Percentiles rank a stretch among this genome's conserved stretches.
phyloP scores from a whole-genome alignment of 1,139 yeast genomes.

The Pichia sp. region DNA sequence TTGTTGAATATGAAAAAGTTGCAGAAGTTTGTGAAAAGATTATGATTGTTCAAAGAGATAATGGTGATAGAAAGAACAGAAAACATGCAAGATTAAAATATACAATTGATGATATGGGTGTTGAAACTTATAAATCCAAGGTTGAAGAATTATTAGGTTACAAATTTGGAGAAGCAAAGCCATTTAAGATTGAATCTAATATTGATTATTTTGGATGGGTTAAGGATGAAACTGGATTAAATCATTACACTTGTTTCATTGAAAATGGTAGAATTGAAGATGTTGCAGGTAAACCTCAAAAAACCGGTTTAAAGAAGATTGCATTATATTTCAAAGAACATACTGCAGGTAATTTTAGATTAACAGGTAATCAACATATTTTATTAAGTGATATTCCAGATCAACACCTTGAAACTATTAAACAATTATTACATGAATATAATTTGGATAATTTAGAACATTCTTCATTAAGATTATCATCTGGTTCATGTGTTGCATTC shows the following conservation, averaged over 20 bases:
- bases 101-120: slow-evolving; percentile 88
- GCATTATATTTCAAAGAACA: slow-evolving; percentile 60
- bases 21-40: slow-evolving; percentile 81
- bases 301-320: slow-evolving; percentile 74
- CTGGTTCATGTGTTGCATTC: slow-evolving; percentile 97
- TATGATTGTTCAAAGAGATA: slow-evolving; percentile 90
- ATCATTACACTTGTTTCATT: slow-evolving; percentile 89
- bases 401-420: slow-evolving; percentile 56
- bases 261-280: slow-evolving; percentile 97
- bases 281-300: slow-evolving; percentile 84
- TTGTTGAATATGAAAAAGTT: slow-evolving; percentile 58
- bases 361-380: slow-evolving; percentile 95
- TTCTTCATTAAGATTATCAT: slow-evolving; percentile 78
- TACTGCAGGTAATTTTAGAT: slow-evolving; percentile 70
- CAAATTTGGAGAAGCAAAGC: slow-evolving; percentile 61
- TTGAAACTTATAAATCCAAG: slow-evolving; percentile 68
- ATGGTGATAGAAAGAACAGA: slow-evolving; percentile 93
- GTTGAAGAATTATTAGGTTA: slow-evolving; percentile 82
- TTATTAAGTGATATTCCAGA: slow-evolving; percentile 69
- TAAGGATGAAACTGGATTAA: slow-evolving; percentile 76
- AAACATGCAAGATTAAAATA: slow-evolving; percentile 97
- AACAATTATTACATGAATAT: slow-evolving; percentile 59
- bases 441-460: slow-evolving; percentile 73
- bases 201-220: slow-evolving; percentile 93
- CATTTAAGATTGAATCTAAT: slow-evolving; percentile 77